phyloP scores from a whole-genome alignment of 371 early-diverging fungal genomes.

The Coemansia sp. region DNA sequence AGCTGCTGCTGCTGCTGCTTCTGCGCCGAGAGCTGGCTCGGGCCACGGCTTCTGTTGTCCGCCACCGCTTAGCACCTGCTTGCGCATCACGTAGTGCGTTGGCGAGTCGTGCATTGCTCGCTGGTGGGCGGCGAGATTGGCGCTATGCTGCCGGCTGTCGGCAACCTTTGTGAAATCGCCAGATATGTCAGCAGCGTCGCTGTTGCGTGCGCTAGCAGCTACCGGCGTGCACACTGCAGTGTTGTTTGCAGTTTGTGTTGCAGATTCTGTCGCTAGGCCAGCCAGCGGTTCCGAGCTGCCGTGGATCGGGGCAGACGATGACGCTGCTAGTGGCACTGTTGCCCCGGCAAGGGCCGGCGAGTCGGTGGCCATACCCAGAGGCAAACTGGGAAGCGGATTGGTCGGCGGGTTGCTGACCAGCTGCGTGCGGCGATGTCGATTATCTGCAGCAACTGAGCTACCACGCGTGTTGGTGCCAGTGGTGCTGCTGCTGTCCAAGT shows the following conservation, averaged over 20 bases:
- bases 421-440: slow-evolving; percentile 2
- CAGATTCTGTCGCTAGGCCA: slow-evolving; percentile 5
- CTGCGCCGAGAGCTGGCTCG: not conserved
- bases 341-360: not conserved
- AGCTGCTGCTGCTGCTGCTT: not conserved
- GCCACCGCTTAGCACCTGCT: not conserved
- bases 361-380: slow-evolving; percentile 17
- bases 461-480: not conserved
- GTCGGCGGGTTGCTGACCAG: slow-evolving; percentile 40
- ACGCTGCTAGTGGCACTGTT: not conserved
- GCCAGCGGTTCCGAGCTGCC: not conserved
- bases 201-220: not conserved
- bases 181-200: not conserved
- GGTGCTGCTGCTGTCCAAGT: not conserved
- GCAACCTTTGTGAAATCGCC: slow-evolving; percentile 18
- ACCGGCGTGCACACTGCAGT: slow-evolving; percentile 33
- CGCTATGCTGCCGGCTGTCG: not conserved
- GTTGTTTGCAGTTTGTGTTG: slow-evolving; percentile 18
- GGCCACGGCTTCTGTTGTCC: not conserved
- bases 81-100: slow-evolving; percentile 9
- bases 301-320: not conserved
- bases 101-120: slow-evolving; percentile 16
- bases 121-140: not conserved
- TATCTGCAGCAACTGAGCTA: not conserved
- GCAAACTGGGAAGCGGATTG: slow-evolving; percentile 33